Conservation (phyloP, 78 protist genomes). For the Protostelium mycophagum region DNA sequence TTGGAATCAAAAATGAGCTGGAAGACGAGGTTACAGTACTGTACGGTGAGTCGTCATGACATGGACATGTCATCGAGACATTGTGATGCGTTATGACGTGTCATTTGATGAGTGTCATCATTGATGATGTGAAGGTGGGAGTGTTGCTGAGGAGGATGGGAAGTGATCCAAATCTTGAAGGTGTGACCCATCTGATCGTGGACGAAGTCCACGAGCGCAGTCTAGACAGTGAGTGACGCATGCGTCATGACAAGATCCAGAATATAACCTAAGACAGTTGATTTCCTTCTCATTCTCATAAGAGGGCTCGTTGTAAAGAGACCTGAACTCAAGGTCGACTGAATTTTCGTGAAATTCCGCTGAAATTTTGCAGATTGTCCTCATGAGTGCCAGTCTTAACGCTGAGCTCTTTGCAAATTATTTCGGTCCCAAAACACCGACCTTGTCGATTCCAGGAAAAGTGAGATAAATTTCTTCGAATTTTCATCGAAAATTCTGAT, state of each 20-base stretch:
- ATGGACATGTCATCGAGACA: too few relatives aligned
- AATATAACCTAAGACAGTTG: not conserved
- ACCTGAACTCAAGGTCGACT: slow-evolving; percentile 27
- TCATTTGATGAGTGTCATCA: slow-evolving; percentile 49
- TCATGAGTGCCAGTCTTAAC: slow-evolving; percentile 88
- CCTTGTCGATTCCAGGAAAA: slow-evolving; percentile 10
- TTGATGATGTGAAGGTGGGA: slow-evolving; percentile 10
- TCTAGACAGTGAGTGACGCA: slow-evolving; percentile 38
- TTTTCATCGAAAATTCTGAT: too few relatives aligned
- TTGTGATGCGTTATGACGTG: too few relatives aligned
- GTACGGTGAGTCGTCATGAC: slow-evolving; percentile 90
- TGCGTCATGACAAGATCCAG: not conserved
- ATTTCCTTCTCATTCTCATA: slow-evolving; percentile 45
- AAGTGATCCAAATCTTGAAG: not conserved
- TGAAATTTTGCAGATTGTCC: slow-evolving; percentile 24
- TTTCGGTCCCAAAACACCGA: slow-evolving; percentile 40
- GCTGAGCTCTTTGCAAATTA: slow-evolving; percentile 68
- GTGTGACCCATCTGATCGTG: slow-evolving; percentile 45
- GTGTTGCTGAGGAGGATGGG: slow-evolving; percentile 40
- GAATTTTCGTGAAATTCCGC: not conserved
- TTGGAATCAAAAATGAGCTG: slow-evolving; percentile 17
- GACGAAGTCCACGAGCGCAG: slow-evolving; percentile 73
- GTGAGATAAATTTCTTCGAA: too few relatives aligned
- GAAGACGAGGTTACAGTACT: slow-evolving; percentile 72
- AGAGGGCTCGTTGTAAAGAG: slow-evolving; percentile 14